Evolutionary conservation across 2,329 filamentous ascomycete genomes (phyloP).

Genomic region (Chaetomiaceae sp.): DNA sequence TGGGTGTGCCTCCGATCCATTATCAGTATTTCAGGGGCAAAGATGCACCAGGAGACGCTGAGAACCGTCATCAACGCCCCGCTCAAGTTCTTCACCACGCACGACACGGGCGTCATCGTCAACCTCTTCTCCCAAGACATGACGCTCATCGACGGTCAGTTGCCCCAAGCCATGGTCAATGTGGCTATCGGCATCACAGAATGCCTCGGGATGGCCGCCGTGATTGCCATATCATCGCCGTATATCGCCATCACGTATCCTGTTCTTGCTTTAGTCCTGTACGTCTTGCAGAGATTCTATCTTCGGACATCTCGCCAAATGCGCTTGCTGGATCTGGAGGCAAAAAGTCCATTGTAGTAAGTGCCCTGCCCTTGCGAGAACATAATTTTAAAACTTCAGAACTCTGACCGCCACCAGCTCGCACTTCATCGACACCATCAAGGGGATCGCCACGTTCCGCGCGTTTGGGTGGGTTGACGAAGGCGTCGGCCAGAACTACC

Average conservation of each 20-base stretch:
- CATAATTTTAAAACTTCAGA: neutral
- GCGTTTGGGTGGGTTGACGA: conserved; percentile 51
- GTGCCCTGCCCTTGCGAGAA: conserved; percentile 12
- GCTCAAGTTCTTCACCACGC: conserved; percentile 33
- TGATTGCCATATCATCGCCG: conserved; percentile 29
- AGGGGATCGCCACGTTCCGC: conserved; percentile 51
- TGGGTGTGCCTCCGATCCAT: conserved; percentile 23
- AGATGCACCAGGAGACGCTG: conserved; percentile 30
- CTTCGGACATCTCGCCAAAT: conserved; percentile 57
- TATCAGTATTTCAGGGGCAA: conserved; percentile 22
- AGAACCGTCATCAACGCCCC: conserved; percentile 32
- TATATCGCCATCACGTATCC: conserved; percentile 43
- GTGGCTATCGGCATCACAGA: conserved; percentile 23
- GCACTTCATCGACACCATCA: conserved; percentile 52
- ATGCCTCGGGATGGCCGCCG: conserved; percentile 27
- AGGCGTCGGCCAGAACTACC: conserved; percentile 40
- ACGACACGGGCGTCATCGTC: conserved; percentile 33
- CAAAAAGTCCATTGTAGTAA: conserved; percentile 54
- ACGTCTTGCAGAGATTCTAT: conserved; percentile 52
- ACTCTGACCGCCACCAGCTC: conserved; percentile 27
- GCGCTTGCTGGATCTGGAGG: conserved; percentile 56
- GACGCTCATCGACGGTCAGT: conserved; percentile 34
- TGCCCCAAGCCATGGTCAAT: conserved; percentile 32
- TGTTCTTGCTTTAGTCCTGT: conserved; percentile 42
- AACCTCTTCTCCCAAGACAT: conserved; percentile 42